Base-by-base conservation (phyloP, 2,329 filamentous ascomycete species). In the Endoconidiophora laricicola region DNA sequence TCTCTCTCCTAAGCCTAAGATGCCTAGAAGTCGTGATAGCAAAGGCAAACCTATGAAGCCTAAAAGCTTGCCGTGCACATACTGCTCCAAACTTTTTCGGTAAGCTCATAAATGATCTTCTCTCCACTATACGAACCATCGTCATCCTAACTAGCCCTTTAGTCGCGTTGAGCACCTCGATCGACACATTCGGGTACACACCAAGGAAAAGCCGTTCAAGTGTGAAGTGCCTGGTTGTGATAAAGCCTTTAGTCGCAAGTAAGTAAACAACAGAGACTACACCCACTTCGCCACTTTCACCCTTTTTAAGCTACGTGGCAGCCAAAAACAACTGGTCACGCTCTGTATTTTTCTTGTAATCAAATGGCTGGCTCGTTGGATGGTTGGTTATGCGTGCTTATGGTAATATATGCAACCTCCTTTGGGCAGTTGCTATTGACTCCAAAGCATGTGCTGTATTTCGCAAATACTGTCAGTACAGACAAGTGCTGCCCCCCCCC, bases 111-210 rank as follows among this genome's bases (percentile, higher is more conserved):
- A 54, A 52, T 54, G 45, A 39, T 46, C 52, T 49, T 46, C 48
- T 54, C 46, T 20, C 9, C 2, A 36, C 16, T 41, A n/a, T 22
- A 22, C 29, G 38, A 12, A 9, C 26, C 42, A 23, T 37, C 43
- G 18, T 33, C 26, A 52, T 60, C 61, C 36, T 42, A 22, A 49
- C 26, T 6, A 54, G 60, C 54, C 58, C 56, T 62, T 62, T 63
- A 78, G 75, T 61, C 74, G 76, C 58, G 74, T 79, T 56, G 76
- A 79, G 61, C 76, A 79, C 62, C 73, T 79, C 48, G 74, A 79
- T 61, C 69, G 76, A 59, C 76, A 79, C 60, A 74, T 78, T 61
- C 69, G 75, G 55, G 78, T 74, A 33, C 76, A 79, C 62, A 79
- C 76, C 56, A 79, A 79, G 58, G 76, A 79, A 63, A 79, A 79